phyloP scores from a whole-genome alignment of 1,139 yeast species.

The Kurtzmaniella quercitrusa region DNA sequence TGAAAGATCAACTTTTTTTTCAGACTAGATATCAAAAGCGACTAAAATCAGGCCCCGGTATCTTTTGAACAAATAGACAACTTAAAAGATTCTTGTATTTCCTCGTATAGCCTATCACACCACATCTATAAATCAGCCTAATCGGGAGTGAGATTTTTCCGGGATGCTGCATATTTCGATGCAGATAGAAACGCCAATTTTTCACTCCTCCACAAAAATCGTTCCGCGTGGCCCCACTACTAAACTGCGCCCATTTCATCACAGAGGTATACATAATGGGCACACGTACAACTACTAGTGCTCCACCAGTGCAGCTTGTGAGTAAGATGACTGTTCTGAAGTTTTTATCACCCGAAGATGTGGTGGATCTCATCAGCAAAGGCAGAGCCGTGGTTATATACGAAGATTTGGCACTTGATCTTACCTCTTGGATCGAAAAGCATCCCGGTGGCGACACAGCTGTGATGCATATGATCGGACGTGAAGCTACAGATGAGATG shows the following conservation, averaged over 20 bases:
- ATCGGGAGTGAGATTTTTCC: too few species aligned
- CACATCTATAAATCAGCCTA: too few species aligned
- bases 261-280: background rate
- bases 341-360: conserved; percentile 16
- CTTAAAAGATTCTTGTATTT: background rate
- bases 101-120: too few species aligned
- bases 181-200: background rate
- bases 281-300: background rate
- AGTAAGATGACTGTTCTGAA: background rate
- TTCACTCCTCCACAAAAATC: too few species aligned
- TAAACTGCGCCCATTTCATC: too few species aligned
- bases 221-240: background rate
- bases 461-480: conserved; percentile 76
- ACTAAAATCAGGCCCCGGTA: too few species aligned
- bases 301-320: background rate
- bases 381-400: conserved; percentile 74
- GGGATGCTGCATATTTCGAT: background rate
- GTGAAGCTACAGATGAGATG: conserved; percentile 92
- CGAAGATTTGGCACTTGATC: conserved; percentile 54
- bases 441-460: conserved; percentile 94
- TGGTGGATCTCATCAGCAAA: conserved; percentile 49
- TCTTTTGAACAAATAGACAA: too few species aligned
- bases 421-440: conserved; percentile 63
- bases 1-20: too few species aligned
- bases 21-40: too few species aligned